A percentile compares a stretch with the other conserved stretches of the same genome.
These are phyloP conservation scores for Quercus ilex DNA, from an alignment of 306 rosid species.

Conservation along the genomic window DNA sequence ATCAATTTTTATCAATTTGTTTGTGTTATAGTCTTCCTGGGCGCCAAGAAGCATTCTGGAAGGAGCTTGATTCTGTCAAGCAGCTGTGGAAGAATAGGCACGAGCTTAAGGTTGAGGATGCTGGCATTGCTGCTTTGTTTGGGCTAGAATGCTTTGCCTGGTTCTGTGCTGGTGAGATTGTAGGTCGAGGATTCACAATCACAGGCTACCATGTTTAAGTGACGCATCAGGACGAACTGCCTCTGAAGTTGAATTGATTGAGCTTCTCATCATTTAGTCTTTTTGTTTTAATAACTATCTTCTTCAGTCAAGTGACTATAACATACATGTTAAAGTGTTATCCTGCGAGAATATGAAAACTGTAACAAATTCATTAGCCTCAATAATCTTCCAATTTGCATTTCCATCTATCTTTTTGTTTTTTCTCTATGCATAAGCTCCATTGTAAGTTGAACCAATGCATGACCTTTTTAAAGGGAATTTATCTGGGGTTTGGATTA, in stretches of 20 bases:
- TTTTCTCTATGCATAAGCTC: neutral
- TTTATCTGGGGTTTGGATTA: neutral
- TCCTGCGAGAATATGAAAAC: neutral
- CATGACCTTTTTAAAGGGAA: neutral
- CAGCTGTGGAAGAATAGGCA: conserved; percentile 30
- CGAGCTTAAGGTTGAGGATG: conserved; percentile 28
- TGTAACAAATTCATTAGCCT: neutral
- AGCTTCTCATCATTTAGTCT: conserved; percentile 8
- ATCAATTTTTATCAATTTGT: neutral
- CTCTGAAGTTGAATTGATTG: neutral
- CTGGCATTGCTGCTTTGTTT: conserved; percentile 35
- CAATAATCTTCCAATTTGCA: conserved; percentile 1
- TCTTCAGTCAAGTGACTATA: neutral
- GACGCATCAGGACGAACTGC: neutral
- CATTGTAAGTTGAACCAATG: neutral
- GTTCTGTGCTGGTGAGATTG: conserved; percentile 37
- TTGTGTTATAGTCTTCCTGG: conserved; percentile 23
- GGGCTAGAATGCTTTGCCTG: conserved; percentile 31
- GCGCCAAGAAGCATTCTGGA: conserved; percentile 25
- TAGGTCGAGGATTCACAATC: conserved; percentile 35
- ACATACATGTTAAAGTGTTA: neutral
- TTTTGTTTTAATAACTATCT: neutral
- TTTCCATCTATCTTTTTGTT: neutral
- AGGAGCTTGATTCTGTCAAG: conserved; percentile 30
- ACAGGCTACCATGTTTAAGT: conserved; percentile 28